Evolutionary conservation across 1,139 yeast genomes (phyloP).

Genomic region (Yamadazyma friedrichii): DNA sequence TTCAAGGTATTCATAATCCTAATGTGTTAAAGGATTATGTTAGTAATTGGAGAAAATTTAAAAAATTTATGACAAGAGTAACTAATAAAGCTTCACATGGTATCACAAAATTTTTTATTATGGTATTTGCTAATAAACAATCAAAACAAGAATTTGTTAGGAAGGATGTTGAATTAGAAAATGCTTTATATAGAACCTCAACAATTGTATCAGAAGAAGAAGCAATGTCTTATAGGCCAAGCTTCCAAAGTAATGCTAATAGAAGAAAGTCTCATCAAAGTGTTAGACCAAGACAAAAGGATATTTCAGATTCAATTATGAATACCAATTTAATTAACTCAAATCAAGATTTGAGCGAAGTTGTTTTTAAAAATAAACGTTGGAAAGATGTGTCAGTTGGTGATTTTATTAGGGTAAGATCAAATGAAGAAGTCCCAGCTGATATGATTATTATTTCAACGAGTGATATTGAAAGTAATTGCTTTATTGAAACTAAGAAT

Average conservation of each 20-base stretch:
- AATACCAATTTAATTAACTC: constrained; percentile 27
- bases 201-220: constrained; percentile 39
- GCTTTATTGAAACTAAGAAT: constrained; percentile 92
- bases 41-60: constrained; percentile 64
- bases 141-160: constrained; percentile 28
- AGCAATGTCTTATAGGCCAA: constrained; percentile 8
- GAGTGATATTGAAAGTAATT: constrained; percentile 85
- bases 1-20: constrained; percentile 67
- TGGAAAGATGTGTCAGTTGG: constrained; percentile 95
- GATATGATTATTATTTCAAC: constrained; percentile 79
- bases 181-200: constrained; percentile 36
- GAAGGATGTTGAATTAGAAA: constrained; percentile 25
- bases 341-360: constrained; percentile 10
- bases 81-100: constrained; percentile 19
- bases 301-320: constrained; percentile 26
- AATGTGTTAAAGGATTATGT: constrained; percentile 74
- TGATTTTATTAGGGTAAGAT: constrained; percentile 78
- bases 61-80: constrained; percentile 40
- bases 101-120: constrained; percentile 22
- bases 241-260: constrained; percentile 10
- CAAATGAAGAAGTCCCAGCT: constrained; percentile 92
- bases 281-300: constrained; percentile 8
- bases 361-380: constrained; percentile 57
- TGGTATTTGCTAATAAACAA: constrained; percentile 28
- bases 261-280: constrained; percentile 16